phyloP scores from a whole-genome alignment of 2,329 filamentous ascomycete genomes.

The Ophiostoma ulmi region DNA sequence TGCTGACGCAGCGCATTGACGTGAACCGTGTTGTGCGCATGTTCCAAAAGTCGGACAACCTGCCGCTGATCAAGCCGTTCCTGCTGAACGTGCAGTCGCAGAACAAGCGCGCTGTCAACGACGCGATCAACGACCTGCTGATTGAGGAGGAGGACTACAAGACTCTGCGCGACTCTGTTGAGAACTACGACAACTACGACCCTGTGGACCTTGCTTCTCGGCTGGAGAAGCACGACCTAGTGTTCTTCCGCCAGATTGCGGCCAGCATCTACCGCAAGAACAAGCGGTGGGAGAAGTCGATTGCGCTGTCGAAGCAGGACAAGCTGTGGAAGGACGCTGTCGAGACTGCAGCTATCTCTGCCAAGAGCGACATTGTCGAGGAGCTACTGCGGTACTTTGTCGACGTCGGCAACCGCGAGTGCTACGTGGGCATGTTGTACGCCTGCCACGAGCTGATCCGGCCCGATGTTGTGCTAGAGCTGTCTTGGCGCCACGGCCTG shows the following conservation, averaged over 20 bases:
- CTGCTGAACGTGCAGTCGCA: conserved; percentile 90
- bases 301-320: conserved; percentile 95
- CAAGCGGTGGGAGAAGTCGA: conserved; percentile 99
- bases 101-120: conserved; percentile 98
- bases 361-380: conserved; percentile 87
- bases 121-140: conserved; percentile 93
- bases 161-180: conserved; percentile 92
- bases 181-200: conserved; percentile 99
- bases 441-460: conserved; percentile 96
- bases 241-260: conserved; percentile 98
- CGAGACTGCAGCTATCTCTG: conserved; percentile 89
- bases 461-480: conserved; percentile 85
- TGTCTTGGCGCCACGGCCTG: conserved; percentile 93
- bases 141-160: conserved; percentile 99
- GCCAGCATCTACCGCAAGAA: conserved; percentile 99
- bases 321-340: conserved; percentile 99
- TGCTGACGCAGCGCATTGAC: conserved; percentile 86
- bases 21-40: conserved; percentile 99
- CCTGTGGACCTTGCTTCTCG: conserved; percentile 85
- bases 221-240: conserved; percentile 93
- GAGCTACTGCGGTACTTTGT: conserved; percentile 97
- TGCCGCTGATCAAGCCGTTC: conserved; percentile 98
- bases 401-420: conserved; percentile 97
- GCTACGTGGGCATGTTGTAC: conserved; percentile 99
- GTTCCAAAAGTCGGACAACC: conserved; percentile 97